Evolutionary conservation across 2,329 filamentous ascomycete species (phyloP).

Genomic region (Macroventuria anomochaeta): DNA sequence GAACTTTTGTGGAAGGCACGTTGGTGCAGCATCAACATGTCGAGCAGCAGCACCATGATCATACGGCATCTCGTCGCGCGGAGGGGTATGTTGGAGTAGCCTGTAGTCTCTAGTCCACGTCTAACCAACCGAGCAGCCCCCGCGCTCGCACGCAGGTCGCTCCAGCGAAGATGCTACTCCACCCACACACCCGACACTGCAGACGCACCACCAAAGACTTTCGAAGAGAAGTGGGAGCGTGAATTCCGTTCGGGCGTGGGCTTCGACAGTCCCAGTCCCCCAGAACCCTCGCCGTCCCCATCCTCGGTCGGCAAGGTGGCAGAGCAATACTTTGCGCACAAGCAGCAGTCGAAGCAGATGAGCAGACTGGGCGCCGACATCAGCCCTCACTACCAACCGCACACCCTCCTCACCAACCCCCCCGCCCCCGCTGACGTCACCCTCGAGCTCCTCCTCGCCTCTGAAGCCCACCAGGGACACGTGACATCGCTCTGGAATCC

Average conservation of each 20-base stretch:
- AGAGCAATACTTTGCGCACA: slow-evolving; percentile 52
- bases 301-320: slow-evolving; percentile 35
- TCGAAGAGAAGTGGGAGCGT: neutral
- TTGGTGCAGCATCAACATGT: slow-evolving; percentile 1
- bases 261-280: neutral
- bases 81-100: slow-evolving; percentile 41
- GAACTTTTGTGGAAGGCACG: slow-evolving; percentile 7
- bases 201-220: neutral
- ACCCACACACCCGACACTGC: slow-evolving; percentile 2
- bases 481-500: slow-evolving; percentile 93
- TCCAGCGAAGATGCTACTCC: slow-evolving; percentile 2
- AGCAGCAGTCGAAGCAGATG: slow-evolving; percentile 50
- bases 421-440: slow-evolving; percentile 81
- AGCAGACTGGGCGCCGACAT: slow-evolving; percentile 49
- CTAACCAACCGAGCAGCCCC: neutral
- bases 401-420: slow-evolving; percentile 72
- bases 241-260: slow-evolving; percentile 3
- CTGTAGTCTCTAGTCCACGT: neutral
- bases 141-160: slow-evolving; percentile 1
- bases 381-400: slow-evolving; percentile 67
- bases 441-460: slow-evolving; percentile 76
- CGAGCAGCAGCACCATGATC: slow-evolving; percentile 47
- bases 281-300: neutral
- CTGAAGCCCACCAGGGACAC: slow-evolving; percentile 72
- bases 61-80: slow-evolving; percentile 51